A percentile compares a stretch with the other conserved stretches of the same genome.
phyloP scores from a whole-genome alignment of 352 stramenopile species.

The Chrysophaeum taylorii region DNA sequence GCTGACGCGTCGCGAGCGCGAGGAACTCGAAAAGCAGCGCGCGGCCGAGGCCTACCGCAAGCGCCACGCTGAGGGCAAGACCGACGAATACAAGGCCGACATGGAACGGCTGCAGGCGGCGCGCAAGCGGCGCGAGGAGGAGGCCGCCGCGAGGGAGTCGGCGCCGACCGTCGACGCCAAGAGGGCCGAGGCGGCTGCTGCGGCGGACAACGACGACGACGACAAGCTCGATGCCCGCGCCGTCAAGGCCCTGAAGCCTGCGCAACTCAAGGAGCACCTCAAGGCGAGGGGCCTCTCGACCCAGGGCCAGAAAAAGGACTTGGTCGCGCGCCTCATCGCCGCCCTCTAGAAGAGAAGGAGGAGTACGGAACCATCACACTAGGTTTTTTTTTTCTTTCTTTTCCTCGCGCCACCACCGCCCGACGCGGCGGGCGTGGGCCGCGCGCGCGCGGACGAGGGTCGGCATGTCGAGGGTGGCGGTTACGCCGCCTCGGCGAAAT shows the following conservation, averaged over 20 bases:
- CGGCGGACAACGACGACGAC: neutral
- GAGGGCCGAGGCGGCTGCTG: conserved; percentile 51
- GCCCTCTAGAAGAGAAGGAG: neutral
- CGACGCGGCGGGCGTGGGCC: too few relatives aligned
- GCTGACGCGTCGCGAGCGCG: conserved; percentile 63
- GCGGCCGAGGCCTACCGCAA: conserved; percentile 60
- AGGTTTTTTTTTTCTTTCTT: too few relatives aligned
- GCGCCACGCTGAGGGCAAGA: conserved; percentile 66
- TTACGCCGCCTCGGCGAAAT: too few relatives aligned
- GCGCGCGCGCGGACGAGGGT: too few relatives aligned
- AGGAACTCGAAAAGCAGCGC: conserved; percentile 68
- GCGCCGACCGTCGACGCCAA: conserved; percentile 51
- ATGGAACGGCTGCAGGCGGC: conserved; percentile 60
- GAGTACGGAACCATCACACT: too few relatives aligned
- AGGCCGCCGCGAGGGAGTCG: conserved; percentile 60
- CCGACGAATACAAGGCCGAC: conserved; percentile 69
- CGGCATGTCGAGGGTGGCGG: too few relatives aligned
- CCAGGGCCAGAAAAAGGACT: conserved; percentile 72
- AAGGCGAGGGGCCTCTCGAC: conserved; percentile 65
- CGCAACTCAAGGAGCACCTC: conserved; percentile 69
- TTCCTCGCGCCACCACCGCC: too few relatives aligned
- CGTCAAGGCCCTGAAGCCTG: conserved; percentile 70
- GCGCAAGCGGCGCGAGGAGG: conserved; percentile 62
- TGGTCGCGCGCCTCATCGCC: conserved; percentile 69
- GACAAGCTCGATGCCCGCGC: conserved; percentile 50